Base-by-base conservation (phyloP, 176 grass and related monocot species). In the Cocos nucifera region DNA sequence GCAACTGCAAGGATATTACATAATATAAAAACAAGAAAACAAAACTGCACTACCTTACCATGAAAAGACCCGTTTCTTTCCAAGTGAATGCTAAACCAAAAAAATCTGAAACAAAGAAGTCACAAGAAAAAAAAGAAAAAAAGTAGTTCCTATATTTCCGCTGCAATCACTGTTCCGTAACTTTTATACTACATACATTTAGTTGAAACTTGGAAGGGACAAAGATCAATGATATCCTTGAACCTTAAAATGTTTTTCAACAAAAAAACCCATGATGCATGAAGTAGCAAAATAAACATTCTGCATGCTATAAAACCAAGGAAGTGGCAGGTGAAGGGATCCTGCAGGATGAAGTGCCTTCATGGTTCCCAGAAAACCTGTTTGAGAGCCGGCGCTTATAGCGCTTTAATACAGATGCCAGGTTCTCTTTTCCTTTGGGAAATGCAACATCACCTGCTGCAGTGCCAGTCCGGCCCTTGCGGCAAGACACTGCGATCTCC, bases 401-500 rank as follows among this genome's bases (percentile, higher is more conserved):
- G 12, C 94, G 87, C 77, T 99, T 99, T 17, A 99, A 79, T 9
- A 99, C 94, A 17, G 94, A 99, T 15, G 88, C 88, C 73, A 99
- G 67, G 84, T 99, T 99, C 61, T 99, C 94, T 82, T 99, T 99
- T 10, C 94, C 94, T 75, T 89, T 99, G 22, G 94, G 94, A 55
- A 99, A 99, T 44, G 94, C 94, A 17, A 99, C 71, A 9, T 99
- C 94, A 24, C 94, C 94, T 9, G 94, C 94, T 22, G 88, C 82
- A 19, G 94, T 99, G 39, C 94, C 94, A 0, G 84, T 93, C 58
- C 94, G 78, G 19, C 94, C 94, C 76, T 99, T 99, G 62, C 94
- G 88, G 10, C 84, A 74, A 2, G 88, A 93, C 19, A 99, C 82
- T 0, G 88, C 70, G 0, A 68, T 57, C 65, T 99, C 94, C 19